phyloP scores from a whole-genome alignment of 163 green algal species.

The Scenedesmus sp. region DNA sequence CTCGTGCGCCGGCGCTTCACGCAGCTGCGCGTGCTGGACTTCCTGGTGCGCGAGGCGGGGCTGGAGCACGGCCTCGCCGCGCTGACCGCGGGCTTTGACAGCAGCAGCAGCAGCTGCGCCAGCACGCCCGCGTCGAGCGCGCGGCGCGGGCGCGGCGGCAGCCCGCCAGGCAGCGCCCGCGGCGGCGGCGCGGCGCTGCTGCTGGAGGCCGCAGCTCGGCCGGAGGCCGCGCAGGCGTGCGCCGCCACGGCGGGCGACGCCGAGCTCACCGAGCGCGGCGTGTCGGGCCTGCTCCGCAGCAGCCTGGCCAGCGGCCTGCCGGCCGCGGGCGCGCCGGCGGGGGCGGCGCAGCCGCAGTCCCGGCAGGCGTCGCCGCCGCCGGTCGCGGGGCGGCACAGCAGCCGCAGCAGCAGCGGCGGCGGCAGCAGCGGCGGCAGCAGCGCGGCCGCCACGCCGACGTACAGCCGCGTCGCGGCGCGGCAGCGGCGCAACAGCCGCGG shows the following conservation, averaged over 20 bases:
- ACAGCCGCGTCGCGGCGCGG: too few species aligned
- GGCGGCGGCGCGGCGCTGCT: neutral
- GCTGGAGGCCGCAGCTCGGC: neutral
- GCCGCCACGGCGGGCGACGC: neutral
- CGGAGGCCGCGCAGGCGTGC: neutral
- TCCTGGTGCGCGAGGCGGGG: conserved; percentile 26
- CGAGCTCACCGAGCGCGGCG: neutral
- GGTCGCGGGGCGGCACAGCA: too few species aligned
- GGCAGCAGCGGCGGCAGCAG: neutral
- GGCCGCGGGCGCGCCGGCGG: too few species aligned
- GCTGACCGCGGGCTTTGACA: too few species aligned
- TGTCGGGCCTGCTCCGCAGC: neutral
- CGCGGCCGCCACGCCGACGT: too few species aligned
- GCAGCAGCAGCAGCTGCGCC: conserved; percentile 12
- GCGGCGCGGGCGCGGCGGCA: too few species aligned
- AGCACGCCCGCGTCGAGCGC: conserved; percentile 12
- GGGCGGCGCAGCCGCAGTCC: too few species aligned
- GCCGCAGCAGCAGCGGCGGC: neutral
- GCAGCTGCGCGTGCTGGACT: conserved; percentile 44
- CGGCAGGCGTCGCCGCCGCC: too few species aligned
- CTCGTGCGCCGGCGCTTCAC: conserved; percentile 34
- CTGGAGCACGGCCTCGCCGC: conserved; percentile 17
- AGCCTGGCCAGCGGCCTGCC: too few species aligned
- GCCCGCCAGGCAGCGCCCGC: too few species aligned
- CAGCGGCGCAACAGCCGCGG: neutral